phyloP scores from a whole-genome alignment of 177 flowering plant genomes.

The Telopea speciosissima region DNA sequence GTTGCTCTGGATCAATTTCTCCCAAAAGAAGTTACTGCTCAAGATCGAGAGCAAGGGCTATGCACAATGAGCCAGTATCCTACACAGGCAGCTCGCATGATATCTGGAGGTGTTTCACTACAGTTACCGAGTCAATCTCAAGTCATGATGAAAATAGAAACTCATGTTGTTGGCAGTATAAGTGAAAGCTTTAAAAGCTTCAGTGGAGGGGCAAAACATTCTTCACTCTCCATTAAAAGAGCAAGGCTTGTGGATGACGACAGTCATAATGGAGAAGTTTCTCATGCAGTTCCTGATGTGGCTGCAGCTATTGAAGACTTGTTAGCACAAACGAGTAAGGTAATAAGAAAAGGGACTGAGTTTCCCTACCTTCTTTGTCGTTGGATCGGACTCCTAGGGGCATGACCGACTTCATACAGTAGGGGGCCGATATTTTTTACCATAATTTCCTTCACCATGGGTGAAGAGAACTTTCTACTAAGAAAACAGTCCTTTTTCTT shows the following conservation, averaged over 20 bases:
- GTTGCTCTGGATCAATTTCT: slow-evolving; percentile 45
- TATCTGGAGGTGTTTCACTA: slow-evolving; percentile 42
- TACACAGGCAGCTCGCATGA: slow-evolving; percentile 50
- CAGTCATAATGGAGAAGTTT: slow-evolving; percentile 21
- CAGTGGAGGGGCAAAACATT: slow-evolving; percentile 17
- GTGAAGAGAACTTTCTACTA: too few species aligned
- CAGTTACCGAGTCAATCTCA: slow-evolving; percentile 41
- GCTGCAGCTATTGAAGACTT: slow-evolving; percentile 90
- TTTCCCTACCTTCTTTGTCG: too few species aligned
- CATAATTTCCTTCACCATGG: too few species aligned
- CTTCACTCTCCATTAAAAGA: slow-evolving; percentile 35
- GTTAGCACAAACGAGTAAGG: slow-evolving; percentile 88
- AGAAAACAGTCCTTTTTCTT: background rate
- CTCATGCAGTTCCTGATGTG: slow-evolving; percentile 65
- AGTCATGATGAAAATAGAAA: slow-evolving; percentile 16
- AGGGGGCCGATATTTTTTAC: too few species aligned
- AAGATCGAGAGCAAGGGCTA: slow-evolving; percentile 65
- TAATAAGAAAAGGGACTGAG: slow-evolving; percentile 11
- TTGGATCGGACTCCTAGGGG: too few species aligned
- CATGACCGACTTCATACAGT: too few species aligned
- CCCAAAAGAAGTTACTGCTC: slow-evolving; percentile 61
- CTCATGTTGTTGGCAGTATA: slow-evolving; percentile 12
- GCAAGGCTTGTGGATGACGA: slow-evolving; percentile 33
- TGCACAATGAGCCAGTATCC: slow-evolving; percentile 74
- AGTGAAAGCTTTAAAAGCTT: slow-evolving; percentile 16